phyloP scores from a whole-genome alignment of 129 eudicot genomes.

The Scalesia atractyloides region DNA sequence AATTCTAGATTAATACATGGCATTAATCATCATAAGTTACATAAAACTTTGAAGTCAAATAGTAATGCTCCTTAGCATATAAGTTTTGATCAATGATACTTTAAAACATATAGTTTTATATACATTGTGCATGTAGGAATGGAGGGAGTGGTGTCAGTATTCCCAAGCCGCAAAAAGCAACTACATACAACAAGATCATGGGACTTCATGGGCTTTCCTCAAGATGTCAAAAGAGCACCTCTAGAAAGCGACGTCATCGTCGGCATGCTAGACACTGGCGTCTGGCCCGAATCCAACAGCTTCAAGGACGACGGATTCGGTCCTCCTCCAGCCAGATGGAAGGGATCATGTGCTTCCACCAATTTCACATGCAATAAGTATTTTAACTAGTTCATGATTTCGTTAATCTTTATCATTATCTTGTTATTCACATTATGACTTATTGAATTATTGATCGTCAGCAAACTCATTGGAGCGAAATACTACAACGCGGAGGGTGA shows the following conservation, averaged over 20 bases:
- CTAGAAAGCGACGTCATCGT: slow-evolving; percentile 49
- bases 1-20: background rate
- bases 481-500: slow-evolving; percentile 27
- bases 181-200: slow-evolving; percentile 76
- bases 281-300: slow-evolving; percentile 54
- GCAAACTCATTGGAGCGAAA: slow-evolving; percentile 76
- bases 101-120: background rate
- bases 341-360: slow-evolving; percentile 41
- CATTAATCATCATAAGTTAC: background rate
- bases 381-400: background rate
- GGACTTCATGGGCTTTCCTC: slow-evolving; percentile 62
- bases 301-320: slow-evolving; percentile 56
- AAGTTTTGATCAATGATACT: background rate
- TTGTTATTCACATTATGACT: background rate
- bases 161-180: slow-evolving; percentile 42
- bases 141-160: slow-evolving; percentile 72
- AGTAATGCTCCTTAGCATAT: background rate
- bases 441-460: slow-evolving; percentile 3
- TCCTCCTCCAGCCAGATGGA: slow-evolving; percentile 55
- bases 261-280: slow-evolving; percentile 50
- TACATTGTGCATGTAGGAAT: slow-evolving; percentile 29
- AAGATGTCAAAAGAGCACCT: slow-evolving; percentile 28
- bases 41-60: background rate
- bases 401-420: background rate
- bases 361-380: slow-evolving; percentile 64